Evolutionary conservation across 352 stramenopile species (phyloP).

Genomic region (Phytophthora vignae): DNA sequence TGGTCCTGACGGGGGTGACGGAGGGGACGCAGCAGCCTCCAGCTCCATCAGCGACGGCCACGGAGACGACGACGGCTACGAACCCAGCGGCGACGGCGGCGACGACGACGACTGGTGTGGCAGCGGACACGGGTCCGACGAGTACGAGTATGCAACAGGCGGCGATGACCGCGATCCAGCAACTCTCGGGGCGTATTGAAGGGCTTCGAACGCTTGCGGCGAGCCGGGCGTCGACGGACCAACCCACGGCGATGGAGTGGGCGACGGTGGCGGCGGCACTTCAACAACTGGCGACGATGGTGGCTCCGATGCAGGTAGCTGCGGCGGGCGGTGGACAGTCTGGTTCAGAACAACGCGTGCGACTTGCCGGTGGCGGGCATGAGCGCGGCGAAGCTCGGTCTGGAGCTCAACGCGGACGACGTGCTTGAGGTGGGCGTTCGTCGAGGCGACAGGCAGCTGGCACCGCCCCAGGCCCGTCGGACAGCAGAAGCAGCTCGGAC

Average conservation of each 20-base stretch:
- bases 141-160: too few species aligned
- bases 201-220: background rate
- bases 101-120: too few species aligned
- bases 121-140: too few species aligned
- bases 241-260: background rate
- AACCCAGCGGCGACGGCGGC: too few species aligned
- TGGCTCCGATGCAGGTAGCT: background rate
- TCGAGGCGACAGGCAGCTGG: too few species aligned
- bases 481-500: background rate
- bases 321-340: background rate
- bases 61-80: too few species aligned
- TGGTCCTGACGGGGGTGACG: too few species aligned
- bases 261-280: background rate
- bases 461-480: too few species aligned
- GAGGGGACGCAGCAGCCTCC: too few species aligned
- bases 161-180: background rate
- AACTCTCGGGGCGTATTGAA: background rate
- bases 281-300: background rate
- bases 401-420: background rate
- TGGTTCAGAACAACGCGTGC: background rate
- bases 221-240: background rate
- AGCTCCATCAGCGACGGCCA: too few species aligned
- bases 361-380: background rate
- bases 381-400: background rate
- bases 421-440: too few species aligned